Base-by-base conservation (phyloP, 2,329 filamentous ascomycete genomes). In the Teratosphaeria nubilosa region DNA sequence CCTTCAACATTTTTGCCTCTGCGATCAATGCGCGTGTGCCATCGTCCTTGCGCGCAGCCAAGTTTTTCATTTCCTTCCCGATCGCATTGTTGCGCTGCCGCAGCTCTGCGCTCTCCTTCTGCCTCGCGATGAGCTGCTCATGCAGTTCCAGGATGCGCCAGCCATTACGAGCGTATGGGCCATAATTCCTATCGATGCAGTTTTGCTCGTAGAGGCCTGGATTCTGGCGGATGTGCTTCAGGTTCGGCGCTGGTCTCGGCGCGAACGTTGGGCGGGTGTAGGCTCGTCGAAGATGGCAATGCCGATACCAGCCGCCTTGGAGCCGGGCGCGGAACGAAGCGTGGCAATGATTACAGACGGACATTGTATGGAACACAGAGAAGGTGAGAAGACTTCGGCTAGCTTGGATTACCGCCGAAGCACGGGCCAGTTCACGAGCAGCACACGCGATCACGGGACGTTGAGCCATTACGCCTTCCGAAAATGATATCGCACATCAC, bases 151-250 rank as follows among this genome's bases (percentile, higher is more conserved):
- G 70, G 51, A 86, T 85, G 45, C 74, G 74, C 68, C 75, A 78
- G 2, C 83, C 78, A 54, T 80, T 76, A 14, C 76, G 73, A 13
- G 77, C 74, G 57, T 81, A 78, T 0, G 74, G 71, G 14, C 72
- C 79, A 75, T 96, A 96, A 72, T 96, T 96, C 65, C 94, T 85
- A 64, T 91, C 86, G 60, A 87, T 72, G 74, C 90, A 95, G 69
- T 95, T 97, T 64, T 86, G 79, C 65, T 87, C 82, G 77, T 96
- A 88, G 16, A 95, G 80, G 14, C 86, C 83, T 16, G 88, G 84
- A 73, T 95, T 88, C 69, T 90, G 82, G 59, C 91, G 91, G 72
- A 99, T 96, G 75, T 94, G 87, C 72, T 90, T 92, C 70, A 95
- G 81, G 76, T 96, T 88, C 64, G 95, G 81, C 53, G 82, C 82